These are phyloP conservation scores for Ophiostoma australiae DNA, from an alignment of 2,329 filamentous ascomycete genomes.

Conservation along the genomic window DNA sequence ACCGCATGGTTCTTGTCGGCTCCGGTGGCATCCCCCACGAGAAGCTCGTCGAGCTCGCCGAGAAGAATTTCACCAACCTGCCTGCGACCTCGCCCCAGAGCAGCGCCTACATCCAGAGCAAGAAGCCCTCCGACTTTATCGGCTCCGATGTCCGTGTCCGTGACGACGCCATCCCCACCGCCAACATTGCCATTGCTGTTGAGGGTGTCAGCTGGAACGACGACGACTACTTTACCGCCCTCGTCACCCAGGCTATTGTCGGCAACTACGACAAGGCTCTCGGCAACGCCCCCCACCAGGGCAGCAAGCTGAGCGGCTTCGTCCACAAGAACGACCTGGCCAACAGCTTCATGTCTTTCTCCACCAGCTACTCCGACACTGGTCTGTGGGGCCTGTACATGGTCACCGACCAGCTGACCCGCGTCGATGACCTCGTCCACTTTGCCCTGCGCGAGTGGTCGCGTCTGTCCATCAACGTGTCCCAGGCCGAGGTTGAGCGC, in stretches of 20 bases:
- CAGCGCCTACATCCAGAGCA: slow-evolving; percentile 69
- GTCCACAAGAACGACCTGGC: slow-evolving; percentile 92
- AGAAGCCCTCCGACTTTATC: slow-evolving; percentile 89
- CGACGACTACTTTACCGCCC: slow-evolving; percentile 96
- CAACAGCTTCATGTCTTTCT: slow-evolving; percentile 99
- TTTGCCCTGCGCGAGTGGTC: slow-evolving; percentile 99
- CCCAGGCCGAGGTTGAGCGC: slow-evolving; percentile 87
- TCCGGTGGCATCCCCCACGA: slow-evolving; percentile 91
- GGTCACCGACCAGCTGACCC: slow-evolving; percentile 80
- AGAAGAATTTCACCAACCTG: slow-evolving; percentile 86
- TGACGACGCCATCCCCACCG: slow-evolving; percentile 91
- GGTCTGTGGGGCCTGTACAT: slow-evolving; percentile 99
- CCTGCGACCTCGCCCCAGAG: slow-evolving; percentile 70
- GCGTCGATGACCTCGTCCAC: slow-evolving; percentile 92
- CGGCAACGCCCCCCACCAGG: slow-evolving; percentile 94
- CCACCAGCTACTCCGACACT: slow-evolving; percentile 98
- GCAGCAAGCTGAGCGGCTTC: slow-evolving; percentile 94
- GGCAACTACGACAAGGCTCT: slow-evolving; percentile 99
- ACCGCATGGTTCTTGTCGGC: slow-evolving; percentile 98
- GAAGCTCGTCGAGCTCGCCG: slow-evolving; percentile 89
- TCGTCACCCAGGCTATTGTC: slow-evolving; percentile 96
- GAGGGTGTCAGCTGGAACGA: slow-evolving; percentile 99
- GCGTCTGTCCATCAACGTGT: slow-evolving; percentile 83
- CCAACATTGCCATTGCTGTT: slow-evolving; percentile 96
- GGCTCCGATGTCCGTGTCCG: slow-evolving; percentile 93